Evolutionary conservation across 352 stramenopile species (phyloP), one percentile per base, ranked within the genome.

Genomic region (Phytophthora sp.): DNA sequence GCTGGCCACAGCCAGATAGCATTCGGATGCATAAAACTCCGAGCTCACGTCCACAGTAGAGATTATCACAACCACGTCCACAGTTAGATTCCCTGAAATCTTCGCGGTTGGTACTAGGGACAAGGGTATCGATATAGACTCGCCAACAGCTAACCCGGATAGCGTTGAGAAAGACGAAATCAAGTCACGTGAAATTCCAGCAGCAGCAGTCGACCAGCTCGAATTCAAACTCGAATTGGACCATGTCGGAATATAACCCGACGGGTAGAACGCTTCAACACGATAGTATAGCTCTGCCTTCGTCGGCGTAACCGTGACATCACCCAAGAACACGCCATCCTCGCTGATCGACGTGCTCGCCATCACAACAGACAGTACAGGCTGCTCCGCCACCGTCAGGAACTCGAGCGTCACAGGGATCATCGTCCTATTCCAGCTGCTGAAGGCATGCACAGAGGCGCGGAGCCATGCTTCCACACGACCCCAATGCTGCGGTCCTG

Each of bases 371-470:
- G 44, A 55, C 20, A 72, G 6, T 26, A 18, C 21, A 15, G 66
- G 53, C 23, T 54, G 21, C 39, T 47, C 49, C 12, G 51, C 66
- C 2, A 74, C 55, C 16, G 47, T 55, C 9, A 70, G 30, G 53
- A 74, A 74, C 24, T 66, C 49, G 1, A 74, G 45, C 4, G 31
- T 59, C 39, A 66, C 50, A 3, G 53, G 26, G 18, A 71, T 38
- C 7, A 57, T 16, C 15, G 54, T 66, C 45, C 27, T 21, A 27
- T 71, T 70, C 46, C 27, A 63, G 26, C 60, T 74, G 35, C 52
- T 74, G 36, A 74, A 74, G 21, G 66, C 59, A 36, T 58, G 59
- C 20, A 63, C 49, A 31, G 66, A 65, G 2, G 66, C 60, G 9
- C 66, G 66, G 18, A 74, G 38, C 1, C 66, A 33, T 16, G 35